Conservation (phyloP, 495 filamentous ascomycete species). For the Glarea lozoyensis region DNA sequence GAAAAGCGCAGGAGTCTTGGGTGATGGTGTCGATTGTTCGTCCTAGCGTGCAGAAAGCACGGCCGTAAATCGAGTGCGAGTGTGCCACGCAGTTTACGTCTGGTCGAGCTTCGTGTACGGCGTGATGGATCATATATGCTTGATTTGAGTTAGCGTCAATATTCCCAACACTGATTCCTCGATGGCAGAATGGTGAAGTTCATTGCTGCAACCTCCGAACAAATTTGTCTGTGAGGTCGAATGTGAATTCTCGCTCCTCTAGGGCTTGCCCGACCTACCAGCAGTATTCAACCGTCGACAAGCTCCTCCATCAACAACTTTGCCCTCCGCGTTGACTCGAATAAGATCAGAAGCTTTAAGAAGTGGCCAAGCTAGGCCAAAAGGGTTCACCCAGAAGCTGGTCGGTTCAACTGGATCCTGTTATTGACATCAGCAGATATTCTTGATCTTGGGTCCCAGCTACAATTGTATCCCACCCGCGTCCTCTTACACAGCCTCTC, state of each 20-base stretch:
- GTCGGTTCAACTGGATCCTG: constrained; percentile 58
- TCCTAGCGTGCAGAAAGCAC: constrained; percentile 59
- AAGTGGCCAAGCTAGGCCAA: constrained; percentile 60
- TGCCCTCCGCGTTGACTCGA: constrained; percentile 53
- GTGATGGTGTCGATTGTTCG: constrained; percentile 62
- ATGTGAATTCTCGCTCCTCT: too few species aligned
- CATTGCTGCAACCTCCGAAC: too few species aligned
- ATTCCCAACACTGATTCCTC: too few species aligned
- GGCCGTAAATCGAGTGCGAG: constrained; percentile 62
- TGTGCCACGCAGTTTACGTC: constrained; percentile 69
- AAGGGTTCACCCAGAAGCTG: constrained; percentile 77
- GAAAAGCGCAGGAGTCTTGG: constrained; percentile 63
- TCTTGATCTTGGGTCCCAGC: not conserved
- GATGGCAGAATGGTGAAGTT: too few species aligned
- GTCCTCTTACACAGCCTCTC: not conserved
- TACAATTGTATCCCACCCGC: not conserved
- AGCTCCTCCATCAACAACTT: constrained; percentile 59
- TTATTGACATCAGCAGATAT: not conserved
- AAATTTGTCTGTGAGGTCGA: too few species aligned
- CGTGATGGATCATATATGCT: constrained; percentile 58
- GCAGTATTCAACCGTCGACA: constrained; percentile 57
- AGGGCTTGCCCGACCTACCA: too few species aligned
- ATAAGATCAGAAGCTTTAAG: constrained; percentile 67
- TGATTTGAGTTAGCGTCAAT: constrained; percentile 4
- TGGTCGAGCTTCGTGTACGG: constrained; percentile 59